Evolutionary conservation across 2,329 filamentous ascomycete genomes (phyloP).

Genomic region (Sporothrix luriei): DNA sequence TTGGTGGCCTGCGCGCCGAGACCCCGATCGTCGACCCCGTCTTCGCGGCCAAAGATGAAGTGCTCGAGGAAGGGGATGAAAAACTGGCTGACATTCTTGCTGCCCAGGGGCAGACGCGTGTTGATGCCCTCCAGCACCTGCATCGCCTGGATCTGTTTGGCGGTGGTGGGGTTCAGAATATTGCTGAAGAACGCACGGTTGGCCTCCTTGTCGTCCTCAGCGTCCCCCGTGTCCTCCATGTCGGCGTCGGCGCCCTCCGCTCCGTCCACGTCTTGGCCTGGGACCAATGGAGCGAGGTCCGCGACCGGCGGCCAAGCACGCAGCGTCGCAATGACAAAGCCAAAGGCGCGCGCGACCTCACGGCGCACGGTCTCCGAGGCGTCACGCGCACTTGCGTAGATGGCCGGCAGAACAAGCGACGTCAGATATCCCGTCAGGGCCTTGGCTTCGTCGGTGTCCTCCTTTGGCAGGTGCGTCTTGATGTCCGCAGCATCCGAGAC

Average conservation of each 20-base stretch:
- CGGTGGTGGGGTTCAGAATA: constrained; percentile 84
- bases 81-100: constrained; percentile 79
- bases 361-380: constrained; percentile 79
- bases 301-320: constrained; percentile 69
- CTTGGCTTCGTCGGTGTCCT: constrained; percentile 37
- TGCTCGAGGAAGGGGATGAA: constrained; percentile 92
- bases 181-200: constrained; percentile 85
- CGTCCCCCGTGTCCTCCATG: constrained; percentile 29
- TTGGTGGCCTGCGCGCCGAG: constrained; percentile 83
- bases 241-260: background rate
- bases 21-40: constrained; percentile 76
- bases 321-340: constrained; percentile 72
- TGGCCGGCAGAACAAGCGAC: constrained; percentile 69
- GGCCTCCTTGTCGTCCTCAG: constrained; percentile 45
- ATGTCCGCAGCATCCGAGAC: constrained; percentile 63
- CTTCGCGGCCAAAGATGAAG: constrained; percentile 82
- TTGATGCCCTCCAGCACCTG: constrained; percentile 73
- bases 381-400: constrained; percentile 76
- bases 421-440: constrained; percentile 63
- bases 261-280: constrained; percentile 27
- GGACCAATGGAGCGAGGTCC: constrained; percentile 72
- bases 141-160: constrained; percentile 81
- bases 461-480: constrained; percentile 38
- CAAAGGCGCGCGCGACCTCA: constrained; percentile 79
- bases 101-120: constrained; percentile 61